phyloP scores from a whole-genome alignment of 805 yeast genomes.

The Candida andamanensis region DNA sequence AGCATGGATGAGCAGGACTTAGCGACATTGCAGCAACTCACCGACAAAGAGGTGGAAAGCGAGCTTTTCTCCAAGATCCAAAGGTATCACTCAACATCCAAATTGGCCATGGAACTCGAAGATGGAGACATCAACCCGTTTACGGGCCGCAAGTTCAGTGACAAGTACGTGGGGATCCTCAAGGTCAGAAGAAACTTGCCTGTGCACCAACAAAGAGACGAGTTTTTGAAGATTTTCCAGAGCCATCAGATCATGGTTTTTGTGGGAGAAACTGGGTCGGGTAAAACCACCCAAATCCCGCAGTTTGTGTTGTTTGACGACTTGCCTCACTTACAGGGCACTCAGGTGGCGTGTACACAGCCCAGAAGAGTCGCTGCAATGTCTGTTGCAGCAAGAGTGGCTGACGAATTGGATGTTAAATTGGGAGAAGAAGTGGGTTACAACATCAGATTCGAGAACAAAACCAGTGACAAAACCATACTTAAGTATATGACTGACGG shows the following conservation, averaged over 20 bases:
- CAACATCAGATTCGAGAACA: conserved; percentile 89
- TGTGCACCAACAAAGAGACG: conserved; percentile 88
- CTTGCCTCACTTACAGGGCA: conserved; percentile 78
- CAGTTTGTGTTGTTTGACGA: conserved; percentile 92
- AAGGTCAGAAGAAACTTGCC: conserved; percentile 81
- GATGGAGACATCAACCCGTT: conserved; percentile 67
- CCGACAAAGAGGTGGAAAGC: too few species aligned
- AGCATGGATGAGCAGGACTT: conserved; percentile 2
- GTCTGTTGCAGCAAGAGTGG: conserved; percentile 97
- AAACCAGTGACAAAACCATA: conserved; percentile 72
- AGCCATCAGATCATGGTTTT: conserved; percentile 91
- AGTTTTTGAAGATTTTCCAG: conserved; percentile 81
- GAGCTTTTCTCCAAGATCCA: conserved; percentile 18
- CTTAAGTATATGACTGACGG: conserved; percentile 98
- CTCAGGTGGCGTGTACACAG: conserved; percentile 91
- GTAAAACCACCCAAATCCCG: conserved; percentile 97
- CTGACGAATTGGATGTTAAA: conserved; percentile 92
- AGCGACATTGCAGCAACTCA: conserved; percentile 2
- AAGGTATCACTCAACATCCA: conserved; percentile 64
- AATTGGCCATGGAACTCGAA: conserved; percentile 57
- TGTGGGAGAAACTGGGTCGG: conserved; percentile 99
- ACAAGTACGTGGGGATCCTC: conserved; percentile 72
- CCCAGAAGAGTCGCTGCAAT: conserved; percentile 99
- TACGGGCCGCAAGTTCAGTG: conserved; percentile 58
- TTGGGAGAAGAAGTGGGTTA: conserved; percentile 96